A percentile compares a stretch with the other conserved stretches of the same genome.
Conservation (phyloP, 257 asterid species). For the Solanum gandarillasii region DNA sequence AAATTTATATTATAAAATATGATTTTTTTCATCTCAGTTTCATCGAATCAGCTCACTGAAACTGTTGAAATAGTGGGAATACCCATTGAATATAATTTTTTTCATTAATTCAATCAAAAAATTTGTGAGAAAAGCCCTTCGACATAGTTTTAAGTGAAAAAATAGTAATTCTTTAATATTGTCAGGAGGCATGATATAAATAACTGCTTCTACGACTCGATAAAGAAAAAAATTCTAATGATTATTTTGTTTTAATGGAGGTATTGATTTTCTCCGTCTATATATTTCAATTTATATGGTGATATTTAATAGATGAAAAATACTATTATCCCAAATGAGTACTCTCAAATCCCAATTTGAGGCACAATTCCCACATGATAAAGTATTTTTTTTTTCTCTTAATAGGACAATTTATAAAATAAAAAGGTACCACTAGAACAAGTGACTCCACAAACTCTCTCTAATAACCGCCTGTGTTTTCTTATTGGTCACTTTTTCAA, state of each 20-base stretch:
- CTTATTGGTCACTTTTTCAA: conserved; percentile 26
- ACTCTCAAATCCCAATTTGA: not conserved
- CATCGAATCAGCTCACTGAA: too few relatives aligned
- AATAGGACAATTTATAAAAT: not conserved
- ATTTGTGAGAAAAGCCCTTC: not conserved
- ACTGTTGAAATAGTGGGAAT: not conserved
- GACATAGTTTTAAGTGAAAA: too few relatives aligned
- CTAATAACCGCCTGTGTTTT: conserved; percentile 39
- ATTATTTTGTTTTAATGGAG: not conserved
- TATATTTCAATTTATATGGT: not conserved
- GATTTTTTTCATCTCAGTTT: not conserved
- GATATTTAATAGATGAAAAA: not conserved
- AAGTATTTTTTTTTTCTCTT: not conserved
- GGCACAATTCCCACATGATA: not conserved
- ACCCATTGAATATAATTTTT: not conserved
- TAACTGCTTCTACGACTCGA: too few relatives aligned
- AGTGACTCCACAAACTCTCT: conserved; percentile 37
- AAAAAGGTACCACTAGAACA: not conserved
- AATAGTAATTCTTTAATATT: not conserved
- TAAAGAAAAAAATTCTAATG: too few relatives aligned
- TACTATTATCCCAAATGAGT: not conserved
- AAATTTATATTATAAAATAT: not conserved
- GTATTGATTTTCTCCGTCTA: not conserved
- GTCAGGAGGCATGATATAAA: not conserved
- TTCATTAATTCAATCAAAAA: not conserved